Conservation (phyloP, 2,329 filamentous ascomycete genomes). For the Monilinia laxa region DNA sequence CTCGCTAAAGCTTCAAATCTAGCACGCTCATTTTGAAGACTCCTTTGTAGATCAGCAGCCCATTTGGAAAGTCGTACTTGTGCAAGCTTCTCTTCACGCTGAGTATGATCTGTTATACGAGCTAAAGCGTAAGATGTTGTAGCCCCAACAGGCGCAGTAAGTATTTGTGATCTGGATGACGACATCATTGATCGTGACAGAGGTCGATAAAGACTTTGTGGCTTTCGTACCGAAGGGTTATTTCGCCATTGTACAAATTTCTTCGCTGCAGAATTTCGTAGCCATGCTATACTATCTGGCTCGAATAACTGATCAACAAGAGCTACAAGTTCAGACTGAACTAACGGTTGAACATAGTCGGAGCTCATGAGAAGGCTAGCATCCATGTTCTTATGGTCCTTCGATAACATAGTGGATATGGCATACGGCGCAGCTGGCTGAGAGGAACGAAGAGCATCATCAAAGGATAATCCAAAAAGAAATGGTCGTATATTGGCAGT, state of each 20-base stretch:
- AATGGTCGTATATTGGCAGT: slow-evolving; percentile 63
- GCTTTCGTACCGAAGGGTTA: slow-evolving; percentile 37
- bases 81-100: slow-evolving; percentile 59
- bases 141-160: slow-evolving; percentile 37
- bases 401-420: slow-evolving; percentile 70
- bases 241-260: slow-evolving; percentile 75
- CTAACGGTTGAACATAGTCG: slow-evolving; percentile 80
- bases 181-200: slow-evolving; percentile 34
- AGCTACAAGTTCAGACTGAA: slow-evolving; percentile 68
- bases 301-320: slow-evolving; percentile 77
- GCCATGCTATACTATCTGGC: slow-evolving; percentile 72
- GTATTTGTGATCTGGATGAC: slow-evolving; percentile 28
- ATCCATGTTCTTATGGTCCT: slow-evolving; percentile 82
- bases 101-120: slow-evolving; percentile 58
- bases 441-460: slow-evolving; percentile 27
- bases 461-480: slow-evolving; percentile 50
- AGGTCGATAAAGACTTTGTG: slow-evolving; percentile 43
- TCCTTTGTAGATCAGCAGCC: slow-evolving; percentile 77
- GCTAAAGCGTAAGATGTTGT: slow-evolving; percentile 58
- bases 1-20: slow-evolving; percentile 63
- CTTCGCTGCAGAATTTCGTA: slow-evolving; percentile 78
- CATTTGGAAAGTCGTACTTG: slow-evolving; percentile 76
- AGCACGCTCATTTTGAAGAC: slow-evolving; percentile 69
- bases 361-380: slow-evolving; percentile 91
- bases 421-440: slow-evolving; percentile 60